A percentile compares a stretch with the other conserved stretches of the same genome.
phyloP scores from a whole-genome alignment of 2,329 filamentous ascomycete genomes.

The Colletotrichum shisoi region DNA sequence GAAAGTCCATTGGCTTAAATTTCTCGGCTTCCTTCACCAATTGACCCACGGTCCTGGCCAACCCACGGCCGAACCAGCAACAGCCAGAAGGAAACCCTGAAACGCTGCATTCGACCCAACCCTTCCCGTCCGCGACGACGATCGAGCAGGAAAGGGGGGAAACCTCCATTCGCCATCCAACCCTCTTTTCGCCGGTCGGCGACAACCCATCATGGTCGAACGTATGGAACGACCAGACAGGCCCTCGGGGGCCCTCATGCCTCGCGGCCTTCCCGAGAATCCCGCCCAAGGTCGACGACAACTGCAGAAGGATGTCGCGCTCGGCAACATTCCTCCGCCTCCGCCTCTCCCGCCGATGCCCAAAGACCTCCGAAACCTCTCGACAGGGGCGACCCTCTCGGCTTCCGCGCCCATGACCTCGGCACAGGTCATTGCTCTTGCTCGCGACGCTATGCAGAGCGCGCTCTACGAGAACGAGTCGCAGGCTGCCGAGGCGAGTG shows the following conservation, averaged over 20 bases:
- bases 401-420: constrained; percentile 64
- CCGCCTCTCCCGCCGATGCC: constrained; percentile 58
- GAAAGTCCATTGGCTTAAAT: constrained; percentile 39
- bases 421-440: constrained; percentile 70
- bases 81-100: constrained; percentile 35
- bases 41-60: constrained; percentile 36
- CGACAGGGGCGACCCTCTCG: constrained; percentile 58
- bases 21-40: constrained; percentile 26
- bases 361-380: constrained; percentile 55
- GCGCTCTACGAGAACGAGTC: constrained; percentile 71
- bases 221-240: constrained; percentile 41
- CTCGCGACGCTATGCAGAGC: constrained; percentile 71
- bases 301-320: constrained; percentile 50
- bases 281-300: constrained; percentile 51
- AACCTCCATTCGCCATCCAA: constrained; percentile 2
- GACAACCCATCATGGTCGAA: constrained; percentile 36
- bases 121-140: constrained; percentile 22
- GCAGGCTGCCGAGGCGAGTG: constrained; percentile 67
- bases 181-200: constrained; percentile 12
- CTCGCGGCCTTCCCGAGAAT: constrained; percentile 54
- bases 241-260: constrained; percentile 44
- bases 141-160: constrained; percentile 5
- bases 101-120: constrained; percentile 34
- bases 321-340: constrained; percentile 52
- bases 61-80: constrained; percentile 28